These are phyloP conservation scores for Acorus calamus DNA, from an alignment of 106 monocot species.

Conservation along the genomic window DNA sequence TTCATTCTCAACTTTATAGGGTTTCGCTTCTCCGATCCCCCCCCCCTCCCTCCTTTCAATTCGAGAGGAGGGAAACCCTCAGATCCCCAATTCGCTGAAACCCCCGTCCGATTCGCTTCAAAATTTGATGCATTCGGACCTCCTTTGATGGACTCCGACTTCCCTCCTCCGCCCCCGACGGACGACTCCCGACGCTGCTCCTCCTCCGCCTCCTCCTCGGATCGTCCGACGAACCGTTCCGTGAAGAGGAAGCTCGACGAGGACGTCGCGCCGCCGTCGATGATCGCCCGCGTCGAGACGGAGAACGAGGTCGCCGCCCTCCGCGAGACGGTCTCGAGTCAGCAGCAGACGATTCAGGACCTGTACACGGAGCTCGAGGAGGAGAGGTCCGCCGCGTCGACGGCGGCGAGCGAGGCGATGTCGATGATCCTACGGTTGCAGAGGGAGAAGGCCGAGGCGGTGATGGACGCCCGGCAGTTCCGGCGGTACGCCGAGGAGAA, in stretches of 20 bases:
- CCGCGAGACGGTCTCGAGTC: slow-evolving; percentile 6
- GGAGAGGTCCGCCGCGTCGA: slow-evolving; percentile 29
- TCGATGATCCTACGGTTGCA: slow-evolving; percentile 42
- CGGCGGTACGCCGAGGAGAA: slow-evolving; percentile 31
- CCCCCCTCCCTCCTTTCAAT: no score
- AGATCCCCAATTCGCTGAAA: no score
- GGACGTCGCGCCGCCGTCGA: neutral
- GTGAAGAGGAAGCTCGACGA: slow-evolving; percentile 16
- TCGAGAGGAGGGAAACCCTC: no score
- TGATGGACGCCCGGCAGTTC: neutral
- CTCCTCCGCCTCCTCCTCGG: neutral
- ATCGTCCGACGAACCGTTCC: neutral
- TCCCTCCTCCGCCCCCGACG: neutral
- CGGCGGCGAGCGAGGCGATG: slow-evolving; percentile 37
- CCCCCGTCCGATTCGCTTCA: no score
- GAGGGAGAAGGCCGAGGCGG: slow-evolving; percentile 32
- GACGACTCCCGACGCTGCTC: neutral
- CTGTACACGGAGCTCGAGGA: slow-evolving; percentile 28
- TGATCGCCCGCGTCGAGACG: neutral
- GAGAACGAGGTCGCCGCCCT: slow-evolving; percentile 9
- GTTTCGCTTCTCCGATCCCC: no score
- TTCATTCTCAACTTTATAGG: no score
- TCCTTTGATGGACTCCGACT: neutral
- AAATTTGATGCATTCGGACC: no score
- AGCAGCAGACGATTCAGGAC: slow-evolving; percentile 3